Percentiles rank a stretch among this genome's conserved stretches.
phyloP scores from a whole-genome alignment of 2,329 filamentous ascomycete genomes.

The Aspergillus caelatus region DNA sequence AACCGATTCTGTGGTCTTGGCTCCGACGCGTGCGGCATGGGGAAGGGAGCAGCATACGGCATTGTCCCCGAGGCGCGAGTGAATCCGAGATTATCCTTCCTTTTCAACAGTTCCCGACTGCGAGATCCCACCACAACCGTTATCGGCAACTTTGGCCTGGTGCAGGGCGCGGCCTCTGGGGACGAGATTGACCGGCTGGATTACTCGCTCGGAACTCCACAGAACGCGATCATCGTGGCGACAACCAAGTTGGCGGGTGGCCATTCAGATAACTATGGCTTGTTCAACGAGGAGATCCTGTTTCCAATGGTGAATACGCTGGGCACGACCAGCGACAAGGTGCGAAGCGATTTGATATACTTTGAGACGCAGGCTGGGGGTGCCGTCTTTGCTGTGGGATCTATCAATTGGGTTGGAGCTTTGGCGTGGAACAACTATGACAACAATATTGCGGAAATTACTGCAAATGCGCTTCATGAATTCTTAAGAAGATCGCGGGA shows the following conservation, averaged over 20 bases:
- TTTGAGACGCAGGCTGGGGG: conserved; percentile 10
- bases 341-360: conserved; percentile 9
- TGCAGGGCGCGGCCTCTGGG: conserved; percentile 32
- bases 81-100: not conserved
- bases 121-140: not conserved
- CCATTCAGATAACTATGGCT: conserved; percentile 7
- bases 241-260: conserved; percentile 2
- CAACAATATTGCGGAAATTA: conserved; percentile 7
- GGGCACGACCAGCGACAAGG: conserved; percentile 7
- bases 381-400: conserved; percentile 10
- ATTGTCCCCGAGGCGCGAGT: conserved; percentile 14
- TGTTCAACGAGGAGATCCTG: conserved; percentile 13
- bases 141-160: conserved; percentile 27
- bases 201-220: conserved; percentile 32
- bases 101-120: not conserved
- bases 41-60: conserved; percentile 30
- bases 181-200: conserved; percentile 44
- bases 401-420: conserved; percentile 10
- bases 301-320: conserved; percentile 13
- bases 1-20: no score
- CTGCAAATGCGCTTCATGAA: no score
- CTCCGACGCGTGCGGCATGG: conserved; percentile 7
- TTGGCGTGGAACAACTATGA: conserved; percentile 9
- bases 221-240: conserved; percentile 27
- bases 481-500: no score